phyloP scores from a whole-genome alignment of 2,329 filamentous ascomycete species.

The Trichoderma sp. region DNA sequence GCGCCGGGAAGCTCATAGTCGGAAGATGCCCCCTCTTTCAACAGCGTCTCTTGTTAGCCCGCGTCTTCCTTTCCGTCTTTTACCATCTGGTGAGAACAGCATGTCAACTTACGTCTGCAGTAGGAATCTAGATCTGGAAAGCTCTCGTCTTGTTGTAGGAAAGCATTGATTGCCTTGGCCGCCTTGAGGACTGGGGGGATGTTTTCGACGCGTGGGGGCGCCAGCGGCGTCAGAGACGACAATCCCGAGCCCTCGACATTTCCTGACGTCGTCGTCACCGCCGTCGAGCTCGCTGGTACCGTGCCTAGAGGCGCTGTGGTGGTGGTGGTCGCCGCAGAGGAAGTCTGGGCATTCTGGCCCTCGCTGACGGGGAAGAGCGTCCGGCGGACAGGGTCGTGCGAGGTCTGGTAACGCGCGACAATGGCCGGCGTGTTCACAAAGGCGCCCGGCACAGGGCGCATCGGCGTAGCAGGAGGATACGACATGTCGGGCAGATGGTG shows the following conservation, averaged over 20 bases:
- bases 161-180: conserved; percentile 78
- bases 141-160: conserved; percentile 71
- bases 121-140: conserved; percentile 91
- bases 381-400: conserved; percentile 52
- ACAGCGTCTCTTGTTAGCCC: conserved; percentile 31
- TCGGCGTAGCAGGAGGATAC: conserved; percentile 62
- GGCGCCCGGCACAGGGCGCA: conserved; percentile 72
- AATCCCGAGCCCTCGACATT: conserved; percentile 35
- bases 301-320: conserved; percentile 6
- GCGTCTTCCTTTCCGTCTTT: background rate
- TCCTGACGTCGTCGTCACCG: conserved; percentile 33
- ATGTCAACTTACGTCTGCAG: conserved; percentile 70
- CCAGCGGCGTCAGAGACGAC: conserved; percentile 38
- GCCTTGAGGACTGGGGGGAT: conserved; percentile 76
- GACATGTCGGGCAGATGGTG: conserved; percentile 49
- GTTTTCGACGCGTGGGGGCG: conserved; percentile 49
- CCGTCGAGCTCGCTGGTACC: conserved; percentile 9
- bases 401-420: conserved; percentile 49
- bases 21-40: conserved; percentile 79
- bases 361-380: conserved; percentile 50
- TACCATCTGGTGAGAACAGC: background rate
- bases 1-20: conserved; percentile 79
- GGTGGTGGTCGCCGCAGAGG: conserved; percentile 25
- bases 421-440: conserved; percentile 74
- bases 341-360: conserved; percentile 30